These are phyloP conservation scores for Neurospora sp. DNA, from an alignment of 495 filamentous ascomycete genomes.

Conservation along the genomic window DNA sequence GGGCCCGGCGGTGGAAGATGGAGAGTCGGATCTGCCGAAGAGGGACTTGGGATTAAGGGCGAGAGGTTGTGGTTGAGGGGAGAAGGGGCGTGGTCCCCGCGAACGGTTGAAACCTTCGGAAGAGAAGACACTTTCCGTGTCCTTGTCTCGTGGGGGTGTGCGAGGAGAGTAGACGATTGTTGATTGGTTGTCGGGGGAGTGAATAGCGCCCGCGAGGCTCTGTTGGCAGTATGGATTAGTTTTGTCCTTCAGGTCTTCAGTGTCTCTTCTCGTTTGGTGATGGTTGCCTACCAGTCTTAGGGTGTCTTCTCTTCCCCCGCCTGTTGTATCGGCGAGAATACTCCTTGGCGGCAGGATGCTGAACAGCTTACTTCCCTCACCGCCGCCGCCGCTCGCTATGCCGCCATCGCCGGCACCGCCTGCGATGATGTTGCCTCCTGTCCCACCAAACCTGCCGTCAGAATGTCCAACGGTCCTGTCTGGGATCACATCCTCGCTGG, in stretches of 20 bases:
- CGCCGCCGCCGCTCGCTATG: slow-evolving; percentile 11
- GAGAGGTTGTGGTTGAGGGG: slow-evolving; percentile 36
- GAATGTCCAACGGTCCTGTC: not conserved
- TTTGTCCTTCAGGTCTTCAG: slow-evolving; percentile 38
- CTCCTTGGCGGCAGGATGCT: slow-evolving; percentile 46
- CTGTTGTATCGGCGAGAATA: slow-evolving; percentile 35
- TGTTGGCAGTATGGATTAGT: slow-evolving; percentile 31
- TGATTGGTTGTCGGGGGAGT: not conserved
- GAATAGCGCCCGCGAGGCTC: slow-evolving; percentile 35
- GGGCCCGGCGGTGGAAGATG: not conserved
- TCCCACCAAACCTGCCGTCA: slow-evolving; percentile 9
- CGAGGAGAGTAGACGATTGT: not conserved
- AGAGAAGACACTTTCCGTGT: slow-evolving; percentile 41
- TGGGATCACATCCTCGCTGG: slow-evolving; percentile 24
- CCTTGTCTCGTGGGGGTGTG: slow-evolving; percentile 12
- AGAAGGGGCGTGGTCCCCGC: slow-evolving; percentile 42
- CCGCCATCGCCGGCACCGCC: slow-evolving; percentile 6
- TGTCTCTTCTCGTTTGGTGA: slow-evolving; percentile 8
- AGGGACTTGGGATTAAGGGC: slow-evolving; percentile 31
- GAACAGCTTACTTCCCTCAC: slow-evolving; percentile 41
- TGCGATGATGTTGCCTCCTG: slow-evolving; percentile 11
- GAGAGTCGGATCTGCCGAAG: slow-evolving; percentile 6
- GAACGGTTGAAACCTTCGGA: slow-evolving; percentile 32
- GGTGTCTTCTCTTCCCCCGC: slow-evolving; percentile 11
- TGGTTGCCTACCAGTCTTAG: slow-evolving; percentile 13